A percentile compares a stretch with the other conserved stretches of the same genome.
phyloP scores from a whole-genome alignment of 306 rosid species.

The Parietaria judaica region DNA sequence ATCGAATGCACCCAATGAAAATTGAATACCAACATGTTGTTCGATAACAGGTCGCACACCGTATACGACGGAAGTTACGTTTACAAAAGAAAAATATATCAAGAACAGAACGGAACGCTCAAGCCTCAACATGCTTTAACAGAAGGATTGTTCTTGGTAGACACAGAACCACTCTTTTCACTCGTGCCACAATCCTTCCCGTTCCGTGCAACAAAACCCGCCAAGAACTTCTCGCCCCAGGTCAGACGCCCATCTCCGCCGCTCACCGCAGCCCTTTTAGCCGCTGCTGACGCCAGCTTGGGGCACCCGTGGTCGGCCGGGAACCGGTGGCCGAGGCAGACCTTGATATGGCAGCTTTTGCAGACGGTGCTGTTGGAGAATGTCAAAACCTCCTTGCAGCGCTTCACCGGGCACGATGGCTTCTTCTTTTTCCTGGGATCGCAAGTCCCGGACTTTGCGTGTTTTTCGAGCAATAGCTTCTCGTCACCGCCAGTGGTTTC shows the following conservation, averaged over 20 bases:
- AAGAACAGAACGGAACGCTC: not conserved
- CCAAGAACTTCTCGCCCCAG: slow-evolving; percentile 55
- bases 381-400: slow-evolving; percentile 67
- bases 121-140: slow-evolving; percentile 37
- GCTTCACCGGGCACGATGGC: slow-evolving; percentile 55
- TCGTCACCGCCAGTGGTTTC: slow-evolving; percentile 55
- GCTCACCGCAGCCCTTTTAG: not conserved
- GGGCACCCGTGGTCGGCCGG: slow-evolving; percentile 68
- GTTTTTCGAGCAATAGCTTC: slow-evolving; percentile 40
- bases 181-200: slow-evolving; percentile 48
- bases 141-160: slow-evolving; percentile 43
- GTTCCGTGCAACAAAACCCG: slow-evolving; percentile 45
- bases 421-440: slow-evolving; percentile 75
- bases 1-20: too few species aligned
- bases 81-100: not conserved
- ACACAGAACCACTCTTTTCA: slow-evolving; percentile 18
- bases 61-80: not conserved
- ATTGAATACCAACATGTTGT: too few species aligned
- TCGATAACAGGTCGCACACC: too few species aligned
- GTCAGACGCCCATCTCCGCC: not conserved
- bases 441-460: slow-evolving; percentile 51
- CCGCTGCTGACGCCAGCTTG: not conserved
- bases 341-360: slow-evolving; percentile 60
- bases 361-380: slow-evolving; percentile 66
- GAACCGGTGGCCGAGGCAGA: slow-evolving; percentile 80